Conservation (phyloP, 495 filamentous ascomycete species). For the Aspergillus carlsbadensis region DNA sequence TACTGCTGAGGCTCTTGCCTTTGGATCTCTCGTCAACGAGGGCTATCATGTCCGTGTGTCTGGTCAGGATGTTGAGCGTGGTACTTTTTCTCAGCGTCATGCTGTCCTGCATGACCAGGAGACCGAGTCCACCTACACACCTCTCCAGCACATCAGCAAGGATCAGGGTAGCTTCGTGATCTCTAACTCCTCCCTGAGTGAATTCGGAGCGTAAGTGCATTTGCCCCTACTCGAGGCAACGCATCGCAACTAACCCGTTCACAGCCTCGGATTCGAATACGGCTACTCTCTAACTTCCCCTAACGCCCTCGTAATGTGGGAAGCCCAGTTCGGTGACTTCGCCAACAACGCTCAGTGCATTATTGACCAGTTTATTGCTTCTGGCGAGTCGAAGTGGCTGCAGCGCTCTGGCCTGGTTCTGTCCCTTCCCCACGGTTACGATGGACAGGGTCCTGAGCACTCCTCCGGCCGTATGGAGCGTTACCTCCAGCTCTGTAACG, state of each 20-base stretch:
- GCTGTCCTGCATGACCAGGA: slow-evolving; percentile 97
- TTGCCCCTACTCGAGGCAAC: background rate
- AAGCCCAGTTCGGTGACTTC: slow-evolving; percentile 99
- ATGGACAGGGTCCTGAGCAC: slow-evolving; percentile 97
- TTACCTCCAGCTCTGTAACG: slow-evolving; percentile 96
- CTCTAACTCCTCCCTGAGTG: slow-evolving; percentile 93
- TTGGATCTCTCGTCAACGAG: slow-evolving; percentile 85
- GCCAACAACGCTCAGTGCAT: slow-evolving; percentile 99
- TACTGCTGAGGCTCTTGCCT: slow-evolving; percentile 94
- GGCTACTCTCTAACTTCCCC: slow-evolving; percentile 97
- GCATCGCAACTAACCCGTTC: slow-evolving; percentile 23
- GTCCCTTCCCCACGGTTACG: slow-evolving; percentile 95
- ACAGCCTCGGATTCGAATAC: slow-evolving; percentile 91
- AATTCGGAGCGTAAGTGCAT: slow-evolving; percentile 78
- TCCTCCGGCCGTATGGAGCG: slow-evolving; percentile 97
- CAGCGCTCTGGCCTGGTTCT: slow-evolving; percentile 94
- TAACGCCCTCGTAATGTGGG: slow-evolving; percentile 97
- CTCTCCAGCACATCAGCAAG: slow-evolving; percentile 81
- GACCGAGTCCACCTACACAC: slow-evolving; percentile 87
- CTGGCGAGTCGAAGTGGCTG: slow-evolving; percentile 97
- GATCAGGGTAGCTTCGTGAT: slow-evolving; percentile 95
- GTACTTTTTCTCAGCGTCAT: slow-evolving; percentile 98
- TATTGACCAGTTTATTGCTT: slow-evolving; percentile 97
- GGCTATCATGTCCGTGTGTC: slow-evolving; percentile 96
- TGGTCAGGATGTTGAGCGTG: slow-evolving; percentile 98